phyloP scores from a whole-genome alignment of 495 filamentous ascomycete species.

The Aspergillus heteromorphus region DNA sequence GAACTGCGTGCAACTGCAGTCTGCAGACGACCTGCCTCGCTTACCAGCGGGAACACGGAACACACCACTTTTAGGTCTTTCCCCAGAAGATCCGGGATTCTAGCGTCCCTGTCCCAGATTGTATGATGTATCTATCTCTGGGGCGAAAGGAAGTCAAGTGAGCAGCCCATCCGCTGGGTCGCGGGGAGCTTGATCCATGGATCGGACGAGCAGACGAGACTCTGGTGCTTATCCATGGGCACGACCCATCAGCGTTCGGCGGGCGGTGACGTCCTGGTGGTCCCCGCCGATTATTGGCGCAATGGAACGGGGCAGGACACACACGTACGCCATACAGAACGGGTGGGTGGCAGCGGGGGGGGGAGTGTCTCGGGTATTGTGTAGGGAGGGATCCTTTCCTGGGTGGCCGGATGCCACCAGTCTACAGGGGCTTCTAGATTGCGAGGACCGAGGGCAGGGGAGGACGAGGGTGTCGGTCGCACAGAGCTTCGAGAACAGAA shows the following conservation, averaged over 20 bases:
- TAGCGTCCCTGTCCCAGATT: background rate
- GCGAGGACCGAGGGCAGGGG: background rate
- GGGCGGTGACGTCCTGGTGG: conserved; percentile 1
- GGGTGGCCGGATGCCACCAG: background rate
- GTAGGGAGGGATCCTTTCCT: background rate
- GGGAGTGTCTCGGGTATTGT: too few species aligned
- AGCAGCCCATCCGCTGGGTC: background rate
- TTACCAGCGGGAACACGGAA: background rate
- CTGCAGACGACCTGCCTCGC: conserved; percentile 3
- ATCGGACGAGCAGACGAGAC: background rate
- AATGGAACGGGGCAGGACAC: background rate
- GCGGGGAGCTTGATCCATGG: background rate
- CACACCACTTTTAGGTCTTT: background rate
- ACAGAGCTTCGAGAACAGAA: conserved; percentile 1
- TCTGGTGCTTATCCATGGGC: background rate
- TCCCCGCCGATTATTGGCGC: background rate
- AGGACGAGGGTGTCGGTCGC: background rate
- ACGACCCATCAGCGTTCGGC: background rate
- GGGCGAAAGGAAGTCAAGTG: background rate
- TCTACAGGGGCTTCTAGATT: background rate
- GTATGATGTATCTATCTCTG: background rate
- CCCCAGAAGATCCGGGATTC: background rate
- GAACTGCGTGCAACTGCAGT: background rate
- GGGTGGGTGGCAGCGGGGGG: background rate
- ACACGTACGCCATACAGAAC: conserved; percentile 1